Percentiles rank a stretch among this genome's conserved stretches.
These are phyloP conservation scores for Colletotrichum sp. DNA, from an alignment of 2,329 filamentous ascomycete genomes.

Conservation along the genomic window DNA sequence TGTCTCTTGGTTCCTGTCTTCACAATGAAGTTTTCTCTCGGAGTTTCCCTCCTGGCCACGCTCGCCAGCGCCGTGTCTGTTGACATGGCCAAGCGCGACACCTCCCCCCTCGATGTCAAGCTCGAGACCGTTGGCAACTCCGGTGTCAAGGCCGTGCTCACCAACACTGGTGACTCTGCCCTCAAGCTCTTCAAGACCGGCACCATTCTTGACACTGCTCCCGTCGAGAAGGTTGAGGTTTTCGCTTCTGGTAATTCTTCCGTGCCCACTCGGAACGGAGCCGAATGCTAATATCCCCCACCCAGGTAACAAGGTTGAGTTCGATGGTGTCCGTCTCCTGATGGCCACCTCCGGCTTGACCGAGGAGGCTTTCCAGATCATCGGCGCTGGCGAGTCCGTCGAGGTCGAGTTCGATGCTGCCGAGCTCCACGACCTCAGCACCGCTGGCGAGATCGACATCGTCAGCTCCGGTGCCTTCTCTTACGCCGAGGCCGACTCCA, in stretches of 20 bases:
- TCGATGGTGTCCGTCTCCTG: constrained; percentile 58
- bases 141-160: constrained; percentile 52
- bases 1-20: background rate
- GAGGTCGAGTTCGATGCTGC: constrained; percentile 60
- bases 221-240: constrained; percentile 56
- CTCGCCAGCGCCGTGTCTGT: constrained; percentile 16
- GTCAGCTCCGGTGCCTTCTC: constrained; percentile 61
- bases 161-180: constrained; percentile 48
- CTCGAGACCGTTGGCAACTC: constrained; percentile 50
- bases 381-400: constrained; percentile 54
- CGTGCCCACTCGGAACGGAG: constrained; percentile 10
- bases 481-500: constrained; percentile 57
- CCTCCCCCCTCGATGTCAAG: constrained; percentile 39
- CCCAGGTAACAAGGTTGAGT: constrained; percentile 39
- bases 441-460: constrained; percentile 60
- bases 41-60: constrained; percentile 4
- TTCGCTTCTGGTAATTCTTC: constrained; percentile 40
- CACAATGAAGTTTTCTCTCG: constrained; percentile 15
- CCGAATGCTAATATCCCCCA: background rate
- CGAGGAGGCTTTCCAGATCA: constrained; percentile 53
- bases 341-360: constrained; percentile 49
- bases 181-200: constrained; percentile 55
- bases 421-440: constrained; percentile 56
- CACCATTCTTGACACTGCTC: constrained; percentile 50
- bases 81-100: constrained; percentile 14